Evolutionary conservation across 768 basidiomycete genomes (phyloP), one percentile per base, ranked within the genome.

Genomic region (Russula compacta): DNA sequence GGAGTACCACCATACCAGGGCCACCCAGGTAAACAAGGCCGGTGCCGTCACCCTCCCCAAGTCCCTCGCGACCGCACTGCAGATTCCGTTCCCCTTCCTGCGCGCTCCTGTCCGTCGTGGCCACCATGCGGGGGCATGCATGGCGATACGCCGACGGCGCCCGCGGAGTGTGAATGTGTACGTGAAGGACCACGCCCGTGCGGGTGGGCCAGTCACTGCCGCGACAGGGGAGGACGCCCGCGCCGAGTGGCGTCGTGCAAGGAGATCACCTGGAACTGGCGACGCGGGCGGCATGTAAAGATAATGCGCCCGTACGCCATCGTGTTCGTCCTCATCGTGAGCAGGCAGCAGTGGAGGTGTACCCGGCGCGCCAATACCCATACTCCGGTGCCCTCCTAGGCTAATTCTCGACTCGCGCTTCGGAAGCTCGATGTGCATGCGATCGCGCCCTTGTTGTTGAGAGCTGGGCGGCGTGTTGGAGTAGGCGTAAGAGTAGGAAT

Each of bases 111-210:
- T 35, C 14, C 35, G 48, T 6, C 52, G 55, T 21, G 53, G 53
- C 58, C 59, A 64, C 48, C 64, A 52, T 11, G 53, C 56, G 0
- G 83, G 83, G 33, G 77, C 58, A 6, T 73, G 70, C 14, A 86
- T 19, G 17, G 78, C 75, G 61, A 87, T 67, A n/a, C 81, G 79
- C 61, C 84, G 76, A 17, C 81, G 74, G 33, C 81, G 76, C 0
- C 83, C 83, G 32, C 75, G 69, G 56, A 85, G 75, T 24, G 77
- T 75, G 67, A 87, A 86, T 17, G 79, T 75, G 76, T 79, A 81
- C 19, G 78, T 76, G 75, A 77, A 81, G 43, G 72, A 46, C 55
- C 58, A 63, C 21, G 61, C 56, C 4, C 57, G 48, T 8, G 36
- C 43, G 5, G 33, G 19, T 8, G 43, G 48, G 21, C 49, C 52